Evolutionary conservation across 768 basidiomycete genomes (phyloP).

Genomic region (Lactifluus piperatus): DNA sequence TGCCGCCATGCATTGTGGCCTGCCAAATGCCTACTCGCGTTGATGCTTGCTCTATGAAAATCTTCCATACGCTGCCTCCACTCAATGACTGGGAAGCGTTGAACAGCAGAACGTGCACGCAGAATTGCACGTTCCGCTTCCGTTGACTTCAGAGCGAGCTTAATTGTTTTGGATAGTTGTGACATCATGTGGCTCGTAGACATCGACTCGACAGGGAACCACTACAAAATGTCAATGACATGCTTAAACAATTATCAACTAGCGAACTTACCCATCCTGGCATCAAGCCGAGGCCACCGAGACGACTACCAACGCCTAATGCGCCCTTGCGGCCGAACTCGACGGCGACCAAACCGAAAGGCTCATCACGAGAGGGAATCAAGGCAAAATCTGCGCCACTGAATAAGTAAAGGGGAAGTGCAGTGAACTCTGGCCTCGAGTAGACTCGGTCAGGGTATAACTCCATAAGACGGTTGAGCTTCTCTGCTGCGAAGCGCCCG

Average conservation of each 20-base stretch:
- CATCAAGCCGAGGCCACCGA: conserved; percentile 94
- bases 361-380: conserved; percentile 93
- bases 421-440: conserved; percentile 96
- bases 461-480: conserved; percentile 87
- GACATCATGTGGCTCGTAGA: conserved; percentile 93
- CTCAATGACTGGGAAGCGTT: conserved; percentile 95
- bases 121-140: conserved; percentile 88
- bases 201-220: conserved; percentile 94
- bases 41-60: conserved; percentile 83
- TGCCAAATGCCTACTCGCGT: conserved; percentile 56
- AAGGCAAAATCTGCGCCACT: conserved; percentile 92
- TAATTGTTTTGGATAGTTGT: conserved; percentile 89
- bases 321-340: conserved; percentile 97
- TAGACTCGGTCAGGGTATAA: conserved; percentile 88
- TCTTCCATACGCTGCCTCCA: conserved; percentile 96
- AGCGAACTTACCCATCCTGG: conserved; percentile 79
- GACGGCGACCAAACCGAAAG: conserved; percentile 92
- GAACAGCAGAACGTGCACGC: conserved; percentile 87
- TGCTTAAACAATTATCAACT: background rate
- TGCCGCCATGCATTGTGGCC: conserved; percentile 70
- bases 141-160: conserved; percentile 84
- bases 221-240: conserved; percentile 37
- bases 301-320: conserved; percentile 86
- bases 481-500: conserved; percentile 92
- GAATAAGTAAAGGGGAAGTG: conserved; percentile 87